Conservation (phyloP, 768 basidiomycete genomes). For the Tubosaeta sp. region DNA sequence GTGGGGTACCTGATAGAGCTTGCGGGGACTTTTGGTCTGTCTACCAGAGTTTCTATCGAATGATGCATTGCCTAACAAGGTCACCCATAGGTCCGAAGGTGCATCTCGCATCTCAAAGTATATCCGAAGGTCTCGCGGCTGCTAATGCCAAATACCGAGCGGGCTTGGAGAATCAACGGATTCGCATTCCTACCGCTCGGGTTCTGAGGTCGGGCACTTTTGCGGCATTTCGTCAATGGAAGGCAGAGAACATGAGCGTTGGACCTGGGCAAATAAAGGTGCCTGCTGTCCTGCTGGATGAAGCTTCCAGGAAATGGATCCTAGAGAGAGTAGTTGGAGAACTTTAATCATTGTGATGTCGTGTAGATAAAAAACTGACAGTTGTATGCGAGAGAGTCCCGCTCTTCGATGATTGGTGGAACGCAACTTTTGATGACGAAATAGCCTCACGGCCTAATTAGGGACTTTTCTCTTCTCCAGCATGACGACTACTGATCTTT, state of each 20-base stretch:
- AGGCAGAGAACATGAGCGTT: neutral
- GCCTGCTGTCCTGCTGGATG: neutral
- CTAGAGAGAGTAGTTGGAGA: neutral
- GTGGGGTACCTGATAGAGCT: neutral
- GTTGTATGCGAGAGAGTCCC: too few species aligned
- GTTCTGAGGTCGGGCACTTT: neutral
- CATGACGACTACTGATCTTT: conserved; percentile 9
- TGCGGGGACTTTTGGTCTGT: neutral
- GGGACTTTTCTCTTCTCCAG: neutral
- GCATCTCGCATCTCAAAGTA: neutral
- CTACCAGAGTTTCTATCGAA: neutral
- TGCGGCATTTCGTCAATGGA: neutral
- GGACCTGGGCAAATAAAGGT: neutral
- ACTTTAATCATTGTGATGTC: neutral
- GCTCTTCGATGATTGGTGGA: too few species aligned
- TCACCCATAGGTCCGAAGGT: neutral
- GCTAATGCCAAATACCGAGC: too few species aligned
- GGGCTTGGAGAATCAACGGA: too few species aligned
- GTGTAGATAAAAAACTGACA: too few species aligned
- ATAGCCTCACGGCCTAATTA: neutral
- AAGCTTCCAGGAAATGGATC: neutral
- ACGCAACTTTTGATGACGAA: neutral
- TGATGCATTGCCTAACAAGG: neutral
- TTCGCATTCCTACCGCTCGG: too few species aligned
- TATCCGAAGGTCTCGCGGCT: neutral